Percentiles rank a stretch among this genome's conserved stretches.
Conservation (phyloP, 2,329 filamentous ascomycete genomes). For the Apiospora hydei region DNA sequence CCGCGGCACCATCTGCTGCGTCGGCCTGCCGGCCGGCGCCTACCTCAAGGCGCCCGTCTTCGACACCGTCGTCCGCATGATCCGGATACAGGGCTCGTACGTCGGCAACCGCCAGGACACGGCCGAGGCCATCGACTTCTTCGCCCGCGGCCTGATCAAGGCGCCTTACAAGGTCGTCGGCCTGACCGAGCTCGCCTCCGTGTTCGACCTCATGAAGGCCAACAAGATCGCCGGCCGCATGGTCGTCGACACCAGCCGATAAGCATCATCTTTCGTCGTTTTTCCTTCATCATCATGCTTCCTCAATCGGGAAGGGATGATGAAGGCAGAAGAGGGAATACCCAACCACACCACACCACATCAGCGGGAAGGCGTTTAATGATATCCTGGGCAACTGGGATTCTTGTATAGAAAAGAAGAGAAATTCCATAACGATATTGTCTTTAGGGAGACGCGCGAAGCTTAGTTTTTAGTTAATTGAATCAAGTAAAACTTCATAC, state of each 20-base stretch:
- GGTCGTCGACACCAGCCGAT: conserved; percentile 77
- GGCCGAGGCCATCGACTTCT: conserved; percentile 88
- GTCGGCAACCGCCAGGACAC: conserved; percentile 92
- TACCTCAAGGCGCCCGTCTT: conserved; percentile 87
- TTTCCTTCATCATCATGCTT: too few species aligned
- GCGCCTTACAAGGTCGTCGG: conserved; percentile 87
- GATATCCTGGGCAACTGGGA: conserved; percentile 18
- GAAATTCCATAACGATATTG: conserved; percentile 11
- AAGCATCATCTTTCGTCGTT: conserved; percentile 32
- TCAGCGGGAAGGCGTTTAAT: conserved; percentile 2
- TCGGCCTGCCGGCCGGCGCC: conserved; percentile 84
- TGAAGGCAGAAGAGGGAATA: background rate
- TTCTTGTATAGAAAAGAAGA: conserved; percentile 11
- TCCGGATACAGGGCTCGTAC: conserved; percentile 90
- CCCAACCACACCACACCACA: background rate
- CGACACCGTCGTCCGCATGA: conserved; percentile 83
- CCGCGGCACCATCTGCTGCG: conserved; percentile 83
- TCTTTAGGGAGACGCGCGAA: conserved; percentile 1
- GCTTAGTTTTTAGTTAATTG: conserved; percentile 1
- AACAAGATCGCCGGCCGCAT: conserved; percentile 80
- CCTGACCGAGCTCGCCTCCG: conserved; percentile 77
- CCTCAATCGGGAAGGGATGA: background rate
- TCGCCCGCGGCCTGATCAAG: conserved; percentile 81
- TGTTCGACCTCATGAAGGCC: conserved; percentile 79
- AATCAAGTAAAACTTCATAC: conserved; percentile 10